phyloP scores from a whole-genome alignment of 2,329 filamentous ascomycete species.

The Phyllachora maydis region DNA sequence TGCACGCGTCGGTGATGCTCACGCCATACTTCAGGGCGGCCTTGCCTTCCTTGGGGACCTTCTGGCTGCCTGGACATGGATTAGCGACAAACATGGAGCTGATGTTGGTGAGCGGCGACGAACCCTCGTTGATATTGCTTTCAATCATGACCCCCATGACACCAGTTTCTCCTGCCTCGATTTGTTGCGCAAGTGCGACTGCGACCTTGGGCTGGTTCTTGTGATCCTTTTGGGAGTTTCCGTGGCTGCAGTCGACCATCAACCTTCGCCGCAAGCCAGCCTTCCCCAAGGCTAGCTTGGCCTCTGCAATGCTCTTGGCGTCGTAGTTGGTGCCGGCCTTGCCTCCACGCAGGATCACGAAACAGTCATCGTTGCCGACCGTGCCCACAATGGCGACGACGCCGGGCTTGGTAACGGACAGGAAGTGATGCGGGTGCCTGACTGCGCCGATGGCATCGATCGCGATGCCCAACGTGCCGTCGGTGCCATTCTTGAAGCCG shows the following conservation, averaged over 20 bases:
- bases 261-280: conserved; percentile 55
- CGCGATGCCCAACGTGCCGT: conserved; percentile 72
- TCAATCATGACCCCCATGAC: conserved; percentile 99
- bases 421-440: conserved; percentile 82
- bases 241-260: conserved; percentile 98
- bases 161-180: conserved; percentile 59
- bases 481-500: conserved; percentile 98
- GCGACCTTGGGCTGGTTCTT: conserved; percentile 95
- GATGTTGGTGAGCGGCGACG: conserved; percentile 8
- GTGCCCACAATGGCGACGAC: conserved; percentile 90
- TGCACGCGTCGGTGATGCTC: conserved; percentile 94
- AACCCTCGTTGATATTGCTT: conserved; percentile 86
- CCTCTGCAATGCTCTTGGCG: conserved; percentile 60
- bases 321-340: conserved; percentile 92
- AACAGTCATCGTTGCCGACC: conserved; percentile 88
- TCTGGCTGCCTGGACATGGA: conserved; percentile 83
- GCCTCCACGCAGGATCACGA: conserved; percentile 84
- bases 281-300: conserved; percentile 59
- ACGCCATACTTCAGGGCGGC: conserved; percentile 77
- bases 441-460: conserved; percentile 93
- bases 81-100: too few species aligned
- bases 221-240: conserved; percentile 90
- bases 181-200: conserved; percentile 60
- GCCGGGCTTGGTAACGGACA: conserved; percentile 92
- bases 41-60: conserved; percentile 75